A percentile compares a stretch with the other conserved stretches of the same genome.
Evolutionary conservation across 1,139 yeast genomes (phyloP).

Genomic region (Yamadazyma friedrichii): DNA sequence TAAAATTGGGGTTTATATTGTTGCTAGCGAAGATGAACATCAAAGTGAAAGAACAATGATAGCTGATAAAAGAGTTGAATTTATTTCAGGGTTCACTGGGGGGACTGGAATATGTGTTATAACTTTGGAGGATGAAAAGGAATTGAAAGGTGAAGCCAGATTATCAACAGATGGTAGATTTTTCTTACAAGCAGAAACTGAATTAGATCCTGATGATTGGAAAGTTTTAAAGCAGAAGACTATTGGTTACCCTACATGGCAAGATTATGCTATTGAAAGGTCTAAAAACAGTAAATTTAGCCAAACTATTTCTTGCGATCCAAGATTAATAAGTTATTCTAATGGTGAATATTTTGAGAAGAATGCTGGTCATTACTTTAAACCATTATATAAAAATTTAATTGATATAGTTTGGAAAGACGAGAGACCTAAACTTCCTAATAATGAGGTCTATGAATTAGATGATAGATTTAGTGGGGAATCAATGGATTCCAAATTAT

Average conservation of each 20-base stretch:
- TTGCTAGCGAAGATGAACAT: conserved; percentile 58
- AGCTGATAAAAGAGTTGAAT: conserved; percentile 49
- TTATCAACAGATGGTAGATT: conserved; percentile 57
- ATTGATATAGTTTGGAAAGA: conserved; percentile 43
- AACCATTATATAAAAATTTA: conserved; percentile 32
- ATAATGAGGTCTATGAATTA: conserved; percentile 34
- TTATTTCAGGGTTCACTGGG: conserved; percentile 51
- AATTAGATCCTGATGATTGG: conserved; percentile 35
- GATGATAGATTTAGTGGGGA: conserved; percentile 43
- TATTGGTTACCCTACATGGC: conserved; percentile 34
- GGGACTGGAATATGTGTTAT: conserved; percentile 54
- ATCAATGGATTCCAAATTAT: conserved; percentile 27
- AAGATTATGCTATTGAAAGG: conserved; percentile 28
- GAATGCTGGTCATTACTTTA: conserved; percentile 22
- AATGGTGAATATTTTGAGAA: conserved; percentile 29
- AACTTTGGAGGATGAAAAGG: conserved; percentile 30
- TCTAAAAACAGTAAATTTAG: conserved; percentile 31
- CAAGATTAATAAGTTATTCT: conserved; percentile 28
- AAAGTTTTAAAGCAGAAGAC: conserved; percentile 34
- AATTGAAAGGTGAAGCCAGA: conserved; percentile 38
- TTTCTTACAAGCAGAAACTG: conserved; percentile 43
- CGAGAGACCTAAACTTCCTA: conserved; percentile 30
- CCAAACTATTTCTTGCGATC: conserved; percentile 37
- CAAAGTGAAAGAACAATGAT: conserved; percentile 50
- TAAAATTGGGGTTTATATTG: conserved; percentile 46